Base-by-base conservation (phyloP, 2,329 filamentous ascomycete species). In the Penicillium hordei region DNA sequence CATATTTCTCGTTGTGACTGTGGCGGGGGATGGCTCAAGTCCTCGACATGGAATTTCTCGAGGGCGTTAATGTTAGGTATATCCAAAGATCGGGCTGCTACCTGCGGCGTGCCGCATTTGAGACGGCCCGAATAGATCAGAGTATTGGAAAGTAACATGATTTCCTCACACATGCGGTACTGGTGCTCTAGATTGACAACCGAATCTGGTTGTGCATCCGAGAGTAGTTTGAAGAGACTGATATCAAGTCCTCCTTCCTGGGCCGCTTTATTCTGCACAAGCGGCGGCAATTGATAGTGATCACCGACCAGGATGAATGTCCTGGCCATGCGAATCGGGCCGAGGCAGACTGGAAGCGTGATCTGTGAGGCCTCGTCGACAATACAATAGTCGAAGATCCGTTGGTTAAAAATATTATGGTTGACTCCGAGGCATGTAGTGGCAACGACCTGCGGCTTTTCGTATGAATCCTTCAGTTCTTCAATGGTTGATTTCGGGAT, bases 301-400 rank as follows among this genome's bases (percentile, higher is more conserved):
- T 99, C 94, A 15, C 94, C 94, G 0, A 99, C 94, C 0, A 99
- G 84, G 19, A 99, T 90, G 74, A 99, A 99, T 0, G 89, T 96
- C 50, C 86, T 86, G 5, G 94, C 92, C 85, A 97, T 90, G 12
- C 94, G 87, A 65, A 99, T 95, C 0, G 94, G 94, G 0, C 94
- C 94, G 0, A 97, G 81, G 64, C 94, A 97, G 21, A 97, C 93
- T 0, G 94, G 94, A 21, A 99, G 79, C 0, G 94, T 99, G 71
- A 99, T 97, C 69, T 99, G 94, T 2, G 93, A 97, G 0, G 94
- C 94, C 75, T 99, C 94, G 65, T 99, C 94, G 4, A 99, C 93
- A 61, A 99, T 97, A 70, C 94, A 99, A 71, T 97, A 97, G 75
- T 99, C 94, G 66, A 99, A 99, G 0, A 88, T 86, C 5, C 94